Base-by-base conservation (phyloP, 2,329 filamentous ascomycete genomes). In the Aspergillus brasiliensis region DNA sequence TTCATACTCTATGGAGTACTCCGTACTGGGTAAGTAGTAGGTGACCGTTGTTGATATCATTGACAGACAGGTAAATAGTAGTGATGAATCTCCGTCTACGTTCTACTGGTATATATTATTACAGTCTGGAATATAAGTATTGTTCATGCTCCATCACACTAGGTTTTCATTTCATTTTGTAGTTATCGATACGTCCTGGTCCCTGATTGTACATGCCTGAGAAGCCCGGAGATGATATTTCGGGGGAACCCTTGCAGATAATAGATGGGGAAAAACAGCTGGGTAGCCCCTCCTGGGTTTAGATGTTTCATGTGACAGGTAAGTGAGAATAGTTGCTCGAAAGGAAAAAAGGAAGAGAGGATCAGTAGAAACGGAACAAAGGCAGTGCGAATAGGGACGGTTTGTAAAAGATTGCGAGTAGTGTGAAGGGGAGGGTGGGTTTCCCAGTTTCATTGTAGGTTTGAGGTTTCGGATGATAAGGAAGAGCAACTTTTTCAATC, bases 161-260 rank as follows among this genome's bases (percentile, higher is more conserved):
- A 31, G 19, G 38, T 28, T 40, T 57, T 51, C n/a, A 28, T 31
- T 49, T 49, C 46, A 28, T 19, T n/a, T 49, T 19, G 15, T 25
- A 28, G 6, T 49, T 49, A 49, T 49, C 46, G 15, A 28, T 48
- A 27, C n/a, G 25, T 49, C 46, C 23, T 47, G 56, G 48, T 57
- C 53, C 47, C 49, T 53, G 62, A 56, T 61, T 13, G 59, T 63
- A 62, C 61, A 65, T 57, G 58, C 55, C 51, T 51, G 49, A 56
- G 42, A 52, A 55, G 56, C 49, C 49, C 63, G 58, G 56, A 46
- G 42, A 56, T 60, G 58, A 59, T 52, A 34, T 34, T 34, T 34
- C 10, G 11, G 55, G 49, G 31, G 46, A 56, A 61, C 57, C 47
- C 31, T 34, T 34, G 31, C 31, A 34, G 5, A 65, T 56, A 54